Conservation (phyloP, 345 rosid species). For the Psidium friedrichsthalianum region DNA sequence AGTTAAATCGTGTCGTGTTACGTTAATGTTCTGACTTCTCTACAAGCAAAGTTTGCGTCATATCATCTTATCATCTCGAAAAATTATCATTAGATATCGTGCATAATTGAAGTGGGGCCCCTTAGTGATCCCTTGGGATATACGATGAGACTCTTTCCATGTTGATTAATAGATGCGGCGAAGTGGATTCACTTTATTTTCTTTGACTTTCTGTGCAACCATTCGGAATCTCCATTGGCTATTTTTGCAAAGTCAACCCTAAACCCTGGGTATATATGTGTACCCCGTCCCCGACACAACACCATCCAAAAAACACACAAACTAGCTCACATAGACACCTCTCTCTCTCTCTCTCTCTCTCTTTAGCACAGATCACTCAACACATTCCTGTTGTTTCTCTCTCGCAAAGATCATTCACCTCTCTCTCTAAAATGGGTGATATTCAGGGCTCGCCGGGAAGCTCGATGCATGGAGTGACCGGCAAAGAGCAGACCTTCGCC, state of each 20-base stretch:
- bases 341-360: too few species aligned
- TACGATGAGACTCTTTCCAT: conserved; percentile 19
- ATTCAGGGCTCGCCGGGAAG: conserved; percentile 60
- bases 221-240: conserved; percentile 40
- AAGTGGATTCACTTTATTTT: conserved; percentile 22
- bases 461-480: conserved; percentile 79
- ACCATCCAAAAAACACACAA: background rate
- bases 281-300: background rate
- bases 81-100: too few species aligned
- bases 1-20: background rate
- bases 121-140: conserved; percentile 48
- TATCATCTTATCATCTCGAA: background rate
- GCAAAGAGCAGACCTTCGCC: conserved; percentile 54
- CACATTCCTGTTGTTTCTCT: background rate
- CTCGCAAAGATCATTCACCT: background rate
- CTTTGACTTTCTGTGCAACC: background rate
- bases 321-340: background rate
- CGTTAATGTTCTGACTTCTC: background rate
- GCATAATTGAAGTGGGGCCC: too few species aligned
- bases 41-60: background rate
- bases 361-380: background rate
- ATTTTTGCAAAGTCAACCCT: conserved; percentile 39
- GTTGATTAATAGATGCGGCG: conserved; percentile 44
- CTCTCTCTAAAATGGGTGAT: conserved; percentile 16
- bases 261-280: background rate